These are phyloP conservation scores for Limonium bicolor DNA, from an alignment of 148 eudicot species.

Conservation along the genomic window DNA sequence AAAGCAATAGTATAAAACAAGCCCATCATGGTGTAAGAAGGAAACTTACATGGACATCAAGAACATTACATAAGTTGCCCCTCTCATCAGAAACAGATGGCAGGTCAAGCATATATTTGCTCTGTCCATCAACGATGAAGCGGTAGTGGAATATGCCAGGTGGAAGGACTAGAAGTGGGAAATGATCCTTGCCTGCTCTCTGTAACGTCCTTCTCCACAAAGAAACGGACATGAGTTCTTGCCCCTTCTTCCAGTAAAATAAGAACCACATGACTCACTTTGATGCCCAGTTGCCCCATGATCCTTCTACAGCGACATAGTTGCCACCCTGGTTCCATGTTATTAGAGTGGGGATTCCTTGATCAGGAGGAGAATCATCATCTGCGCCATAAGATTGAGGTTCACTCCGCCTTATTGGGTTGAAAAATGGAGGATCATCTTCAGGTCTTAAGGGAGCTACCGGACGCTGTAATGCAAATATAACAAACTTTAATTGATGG, in stretches of 20 bases:
- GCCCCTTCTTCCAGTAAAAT: background rate
- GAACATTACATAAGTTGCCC: constrained; percentile 56
- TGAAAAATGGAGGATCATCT: constrained; percentile 21
- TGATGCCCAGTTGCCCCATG: constrained; percentile 85
- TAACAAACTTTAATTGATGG: too few relatives aligned
- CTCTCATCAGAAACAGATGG: constrained; percentile 50
- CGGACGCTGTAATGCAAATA: constrained; percentile 66
- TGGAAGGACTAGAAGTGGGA: constrained; percentile 63
- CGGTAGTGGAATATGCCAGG: constrained; percentile 71
- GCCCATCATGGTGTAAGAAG: background rate
- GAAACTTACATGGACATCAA: constrained; percentile 71
- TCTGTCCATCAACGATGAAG: constrained; percentile 71
- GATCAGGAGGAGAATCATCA: constrained; percentile 31
- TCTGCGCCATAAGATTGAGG: constrained; percentile 17
- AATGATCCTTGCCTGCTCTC: constrained; percentile 64
- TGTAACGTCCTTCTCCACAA: constrained; percentile 51
- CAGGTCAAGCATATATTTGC: constrained; percentile 54
- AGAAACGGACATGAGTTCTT: background rate
- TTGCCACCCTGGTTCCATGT: constrained; percentile 82
- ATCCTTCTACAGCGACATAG: constrained; percentile 69
- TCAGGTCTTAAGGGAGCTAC: constrained; percentile 42
- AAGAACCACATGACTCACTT: constrained; percentile 22
- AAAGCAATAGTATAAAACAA: too few relatives aligned
- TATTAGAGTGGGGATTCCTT: constrained; percentile 63
- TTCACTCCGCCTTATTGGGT: constrained; percentile 28